Evolutionary conservation across 345 rosid genomes (phyloP).

Genomic region (Boechera stricta): DNA sequence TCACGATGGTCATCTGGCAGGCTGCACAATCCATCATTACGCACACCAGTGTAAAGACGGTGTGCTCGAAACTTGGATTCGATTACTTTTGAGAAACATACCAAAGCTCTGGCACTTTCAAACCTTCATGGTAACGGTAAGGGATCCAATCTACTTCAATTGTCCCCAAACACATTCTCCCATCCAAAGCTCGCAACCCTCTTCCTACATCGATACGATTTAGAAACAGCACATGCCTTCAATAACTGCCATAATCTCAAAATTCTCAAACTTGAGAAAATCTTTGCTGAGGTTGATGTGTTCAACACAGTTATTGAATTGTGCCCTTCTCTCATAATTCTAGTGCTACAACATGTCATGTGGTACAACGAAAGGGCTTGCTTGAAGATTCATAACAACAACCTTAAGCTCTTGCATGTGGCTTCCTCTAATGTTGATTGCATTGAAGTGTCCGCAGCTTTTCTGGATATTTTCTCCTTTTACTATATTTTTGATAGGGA

Average conservation of each 20-base stretch:
- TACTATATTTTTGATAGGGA: neutral
- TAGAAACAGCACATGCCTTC: constrained; percentile 7
- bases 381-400: constrained; percentile 24
- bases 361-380: neutral
- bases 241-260: neutral
- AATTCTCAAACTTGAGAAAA: neutral
- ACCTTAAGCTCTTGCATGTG: constrained; percentile 19
- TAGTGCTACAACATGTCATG: neutral
- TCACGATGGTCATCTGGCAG: neutral
- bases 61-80: constrained; percentile 14
- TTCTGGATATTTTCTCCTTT: constrained; percentile 2
- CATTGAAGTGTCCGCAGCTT: constrained; percentile 4
- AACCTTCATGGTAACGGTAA: neutral
- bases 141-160: neutral
- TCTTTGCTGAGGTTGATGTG: neutral
- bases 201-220: neutral
- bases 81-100: neutral
- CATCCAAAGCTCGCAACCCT: neutral
- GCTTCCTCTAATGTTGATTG: neutral
- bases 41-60: neutral
- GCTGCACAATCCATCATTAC: neutral
- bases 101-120: neutral
- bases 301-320: constrained; percentile 21
- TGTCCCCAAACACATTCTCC: constrained; percentile 20
- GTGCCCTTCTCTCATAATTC: constrained; percentile 18